A percentile compares a stretch with the other conserved stretches of the same genome.
phyloP scores from a whole-genome alignment of 2,329 filamentous ascomycete species.

The Trichoderma hamatum region DNA sequence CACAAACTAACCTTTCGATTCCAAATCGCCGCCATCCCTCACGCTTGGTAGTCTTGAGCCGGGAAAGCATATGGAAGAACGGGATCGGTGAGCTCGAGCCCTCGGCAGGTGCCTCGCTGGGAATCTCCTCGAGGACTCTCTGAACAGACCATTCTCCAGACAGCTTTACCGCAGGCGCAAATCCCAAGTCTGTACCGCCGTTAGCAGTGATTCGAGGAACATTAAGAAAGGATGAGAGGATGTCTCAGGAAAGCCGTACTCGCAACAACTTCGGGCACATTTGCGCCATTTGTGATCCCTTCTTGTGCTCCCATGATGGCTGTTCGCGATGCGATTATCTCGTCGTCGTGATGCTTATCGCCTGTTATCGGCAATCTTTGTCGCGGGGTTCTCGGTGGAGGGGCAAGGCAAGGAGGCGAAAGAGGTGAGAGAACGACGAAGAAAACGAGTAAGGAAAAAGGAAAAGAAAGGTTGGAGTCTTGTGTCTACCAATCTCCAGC shows the following conservation, averaged over 20 bases:
- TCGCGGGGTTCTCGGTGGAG: conserved; percentile 19
- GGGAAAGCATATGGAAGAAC: conserved; percentile 93
- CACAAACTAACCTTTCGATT: conserved; percentile 57
- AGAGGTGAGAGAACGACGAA: background rate
- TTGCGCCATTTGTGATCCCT: conserved; percentile 1
- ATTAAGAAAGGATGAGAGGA: background rate
- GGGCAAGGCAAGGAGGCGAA: background rate
- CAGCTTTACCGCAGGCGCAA: conserved; percentile 44
- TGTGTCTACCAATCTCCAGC: background rate
- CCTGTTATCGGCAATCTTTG: conserved; percentile 16
- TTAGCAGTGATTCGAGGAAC: background rate
- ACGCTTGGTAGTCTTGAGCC: conserved; percentile 92
- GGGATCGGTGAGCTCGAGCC: conserved; percentile 74
- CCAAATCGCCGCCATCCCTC: conserved; percentile 94
- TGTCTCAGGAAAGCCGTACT: conserved; percentile 34
- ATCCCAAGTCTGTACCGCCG: conserved; percentile 35
- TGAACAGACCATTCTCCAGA: conserved; percentile 58
- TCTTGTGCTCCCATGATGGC: conserved; percentile 17
- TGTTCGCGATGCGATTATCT: background rate
- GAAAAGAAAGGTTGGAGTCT: background rate
- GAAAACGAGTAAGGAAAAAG: too few relatives aligned
- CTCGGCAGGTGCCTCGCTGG: conserved; percentile 56
- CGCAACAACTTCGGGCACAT: conserved; percentile 31
- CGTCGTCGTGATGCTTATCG: conserved; percentile 2
- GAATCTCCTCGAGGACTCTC: conserved; percentile 67